Conservation (phyloP, 2,329 filamentous ascomycete species). For the Colletotrichum lentis region DNA sequence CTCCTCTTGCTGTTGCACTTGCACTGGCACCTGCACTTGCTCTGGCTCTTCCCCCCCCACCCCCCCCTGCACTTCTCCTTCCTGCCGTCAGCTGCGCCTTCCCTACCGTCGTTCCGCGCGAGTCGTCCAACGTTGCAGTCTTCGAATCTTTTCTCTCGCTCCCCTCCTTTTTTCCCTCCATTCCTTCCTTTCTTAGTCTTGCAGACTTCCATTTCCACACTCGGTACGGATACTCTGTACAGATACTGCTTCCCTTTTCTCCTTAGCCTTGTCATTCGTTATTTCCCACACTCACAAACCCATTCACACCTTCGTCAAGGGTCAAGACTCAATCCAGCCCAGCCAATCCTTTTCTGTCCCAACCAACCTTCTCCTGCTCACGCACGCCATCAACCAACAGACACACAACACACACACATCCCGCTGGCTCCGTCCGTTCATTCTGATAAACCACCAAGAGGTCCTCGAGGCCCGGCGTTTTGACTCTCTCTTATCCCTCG, state of each 20-base stretch:
- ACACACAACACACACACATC: background rate
- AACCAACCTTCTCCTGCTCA: background rate
- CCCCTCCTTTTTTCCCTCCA: background rate
- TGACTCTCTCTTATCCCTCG: conserved; percentile 27
- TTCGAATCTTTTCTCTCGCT: conserved; percentile 5
- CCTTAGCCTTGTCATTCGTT: background rate
- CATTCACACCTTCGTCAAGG: background rate
- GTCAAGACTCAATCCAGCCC: background rate
- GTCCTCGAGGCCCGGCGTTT: conserved; percentile 32
- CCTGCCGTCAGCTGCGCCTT: background rate
- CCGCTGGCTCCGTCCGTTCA: conserved; percentile 6
- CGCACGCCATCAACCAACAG: background rate
- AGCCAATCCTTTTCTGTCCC: background rate
- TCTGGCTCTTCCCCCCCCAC: too few relatives aligned
- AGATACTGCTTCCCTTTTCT: background rate
- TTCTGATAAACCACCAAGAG: conserved; percentile 19
- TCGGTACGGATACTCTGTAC: too few relatives aligned
- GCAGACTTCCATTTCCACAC: background rate
- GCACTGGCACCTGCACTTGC: background rate
- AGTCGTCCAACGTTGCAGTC: conserved; percentile 17
- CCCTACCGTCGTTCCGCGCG: background rate
- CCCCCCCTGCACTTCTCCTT: background rate
- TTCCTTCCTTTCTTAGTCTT: conserved; percentile 10
- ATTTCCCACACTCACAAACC: background rate
- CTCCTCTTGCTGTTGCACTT: background rate